phyloP scores from a whole-genome alignment of 805 yeast genomes.

The Cyberlindnera japonica region DNA sequence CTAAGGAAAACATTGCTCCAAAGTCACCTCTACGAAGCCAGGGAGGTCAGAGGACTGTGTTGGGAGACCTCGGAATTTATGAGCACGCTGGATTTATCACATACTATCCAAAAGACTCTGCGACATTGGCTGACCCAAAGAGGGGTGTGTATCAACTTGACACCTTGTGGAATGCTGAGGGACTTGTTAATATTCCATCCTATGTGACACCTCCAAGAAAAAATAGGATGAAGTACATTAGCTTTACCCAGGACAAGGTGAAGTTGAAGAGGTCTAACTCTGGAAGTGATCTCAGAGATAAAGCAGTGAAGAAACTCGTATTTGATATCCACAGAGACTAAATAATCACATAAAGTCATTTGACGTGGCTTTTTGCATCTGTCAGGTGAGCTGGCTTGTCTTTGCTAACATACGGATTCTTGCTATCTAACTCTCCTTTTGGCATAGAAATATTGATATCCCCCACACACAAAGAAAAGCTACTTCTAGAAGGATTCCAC shows the following conservation, averaged over 20 bases:
- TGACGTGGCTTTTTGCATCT: too few species aligned
- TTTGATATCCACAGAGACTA: slow-evolving; percentile 25
- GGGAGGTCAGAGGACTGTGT: slow-evolving; percentile 1
- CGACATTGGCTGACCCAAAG: slow-evolving; percentile 3
- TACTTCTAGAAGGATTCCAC: too few species aligned
- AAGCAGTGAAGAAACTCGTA: slow-evolving; percentile 24
- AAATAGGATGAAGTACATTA: slow-evolving; percentile 20
- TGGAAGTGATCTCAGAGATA: slow-evolving; percentile 19
- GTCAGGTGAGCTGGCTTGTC: too few species aligned
- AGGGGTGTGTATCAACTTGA: slow-evolving; percentile 15
- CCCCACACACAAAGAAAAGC: too few species aligned
- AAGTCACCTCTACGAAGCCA: neutral
- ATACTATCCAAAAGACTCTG: slow-evolving; percentile 6
- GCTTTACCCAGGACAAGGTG: slow-evolving; percentile 15
- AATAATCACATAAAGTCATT: too few species aligned
- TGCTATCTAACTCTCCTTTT: too few species aligned
- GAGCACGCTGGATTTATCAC: slow-evolving; percentile 20
- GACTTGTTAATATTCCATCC: slow-evolving; percentile 16
- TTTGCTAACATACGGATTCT: too few species aligned
- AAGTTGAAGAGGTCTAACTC: slow-evolving; percentile 25
- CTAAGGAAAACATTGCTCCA: slow-evolving; percentile 22
- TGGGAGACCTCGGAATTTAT: slow-evolving; percentile 19
- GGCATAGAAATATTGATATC: too few species aligned
- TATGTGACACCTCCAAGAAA: slow-evolving; percentile 28
- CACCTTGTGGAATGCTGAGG: slow-evolving; percentile 17